phyloP scores from a whole-genome alignment of 2,329 filamentous ascomycete species.

The Botrytis porri region DNA sequence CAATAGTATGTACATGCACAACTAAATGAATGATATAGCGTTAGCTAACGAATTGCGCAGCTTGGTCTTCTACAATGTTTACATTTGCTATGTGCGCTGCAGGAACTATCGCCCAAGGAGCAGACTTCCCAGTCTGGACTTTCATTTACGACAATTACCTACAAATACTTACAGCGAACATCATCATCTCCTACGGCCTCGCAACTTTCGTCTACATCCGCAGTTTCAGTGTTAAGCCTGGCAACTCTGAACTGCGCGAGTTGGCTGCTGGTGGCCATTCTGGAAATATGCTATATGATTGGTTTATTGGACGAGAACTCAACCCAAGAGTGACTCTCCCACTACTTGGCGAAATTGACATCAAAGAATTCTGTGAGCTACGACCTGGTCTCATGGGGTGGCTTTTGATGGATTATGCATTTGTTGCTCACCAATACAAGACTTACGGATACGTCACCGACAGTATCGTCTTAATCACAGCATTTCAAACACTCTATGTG shows the following conservation, averaged over 20 bases:
- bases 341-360: slow-evolving; percentile 78
- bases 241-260: slow-evolving; percentile 69
- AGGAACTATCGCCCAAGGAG: slow-evolving; percentile 73
- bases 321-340: slow-evolving; percentile 82
- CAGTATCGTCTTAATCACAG: slow-evolving; percentile 75
- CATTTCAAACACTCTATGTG: slow-evolving; percentile 78
- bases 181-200: slow-evolving; percentile 69
- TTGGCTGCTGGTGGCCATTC: slow-evolving; percentile 78
- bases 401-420: slow-evolving; percentile 80
- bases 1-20: slow-evolving; percentile 54
- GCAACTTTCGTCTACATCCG: slow-evolving; percentile 76
- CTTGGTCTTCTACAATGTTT: slow-evolving; percentile 70
- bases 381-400: slow-evolving; percentile 90
- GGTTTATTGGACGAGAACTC: slow-evolving; percentile 93
- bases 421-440: slow-evolving; percentile 83
- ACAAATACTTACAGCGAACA: slow-evolving; percentile 79
- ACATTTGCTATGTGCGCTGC: slow-evolving; percentile 69
- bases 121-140: slow-evolving; percentile 83
- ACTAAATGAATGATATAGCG: neutral
- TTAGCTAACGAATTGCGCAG: slow-evolving; percentile 44
- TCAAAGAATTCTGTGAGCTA: slow-evolving; percentile 87
- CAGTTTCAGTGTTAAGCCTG: slow-evolving; percentile 78
- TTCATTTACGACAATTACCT: slow-evolving; percentile 91
- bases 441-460: slow-evolving; percentile 80
- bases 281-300: slow-evolving; percentile 89